Percentiles rank a stretch among this genome's conserved stretches.
Conservation (phyloP, 1,139 yeast genomes). For the Taphrina populina region DNA sequence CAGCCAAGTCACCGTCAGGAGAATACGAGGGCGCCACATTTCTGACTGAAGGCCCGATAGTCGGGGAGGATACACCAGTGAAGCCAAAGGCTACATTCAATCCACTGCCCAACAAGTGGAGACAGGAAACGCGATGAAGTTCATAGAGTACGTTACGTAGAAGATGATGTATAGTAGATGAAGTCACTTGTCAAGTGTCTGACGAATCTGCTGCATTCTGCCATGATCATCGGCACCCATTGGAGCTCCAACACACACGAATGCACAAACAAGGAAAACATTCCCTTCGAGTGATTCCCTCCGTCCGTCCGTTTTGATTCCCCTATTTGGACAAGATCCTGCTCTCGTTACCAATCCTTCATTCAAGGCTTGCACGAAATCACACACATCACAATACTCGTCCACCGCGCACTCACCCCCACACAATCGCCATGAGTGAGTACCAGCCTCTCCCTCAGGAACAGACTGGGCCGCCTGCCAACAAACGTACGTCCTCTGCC, state of each 20-base stretch:
- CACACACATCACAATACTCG: slow-evolving; percentile 21
- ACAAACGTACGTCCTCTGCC: slow-evolving; percentile 7
- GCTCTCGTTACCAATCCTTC: no score
- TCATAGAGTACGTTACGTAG: no score
- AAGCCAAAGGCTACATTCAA: background rate
- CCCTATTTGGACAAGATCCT: slow-evolving; percentile 12
- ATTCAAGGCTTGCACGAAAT: slow-evolving; percentile 1
- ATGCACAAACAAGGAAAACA: slow-evolving; percentile 18
- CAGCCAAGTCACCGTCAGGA: no score
- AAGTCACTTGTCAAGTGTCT: no score
- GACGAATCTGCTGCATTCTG: no score
- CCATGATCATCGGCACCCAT: no score
- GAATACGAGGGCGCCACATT: no score
- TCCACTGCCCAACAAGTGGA: background rate
- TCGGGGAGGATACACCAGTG: no score
- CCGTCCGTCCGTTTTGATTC: no score
- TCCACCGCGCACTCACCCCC: background rate
- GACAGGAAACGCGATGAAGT: slow-evolving; percentile 5
- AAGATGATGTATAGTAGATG: no score
- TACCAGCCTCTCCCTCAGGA: slow-evolving; percentile 15
- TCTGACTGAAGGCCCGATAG: no score
- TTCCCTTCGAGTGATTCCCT: slow-evolving; percentile 15
- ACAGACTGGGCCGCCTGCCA: slow-evolving; percentile 20
- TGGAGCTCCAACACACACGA: no score
- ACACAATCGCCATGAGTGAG: slow-evolving; percentile 11